A percentile compares a stretch with the other conserved stretches of the same genome.
Conservation (phyloP, 768 basidiomycete species). For the Crassisporium funariophilum region DNA sequence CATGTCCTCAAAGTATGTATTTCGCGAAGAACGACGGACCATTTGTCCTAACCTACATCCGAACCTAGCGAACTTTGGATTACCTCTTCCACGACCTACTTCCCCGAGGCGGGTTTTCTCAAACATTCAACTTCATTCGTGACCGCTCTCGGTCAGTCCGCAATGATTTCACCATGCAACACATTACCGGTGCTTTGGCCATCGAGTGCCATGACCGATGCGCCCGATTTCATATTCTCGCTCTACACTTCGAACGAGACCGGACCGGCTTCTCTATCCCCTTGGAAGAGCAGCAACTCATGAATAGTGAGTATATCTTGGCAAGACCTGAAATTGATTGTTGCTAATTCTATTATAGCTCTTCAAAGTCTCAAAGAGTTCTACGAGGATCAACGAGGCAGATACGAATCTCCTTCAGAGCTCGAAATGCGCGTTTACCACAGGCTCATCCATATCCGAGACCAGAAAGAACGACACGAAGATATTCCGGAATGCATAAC, state of each 20-base stretch:
- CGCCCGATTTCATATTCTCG: conserved; percentile 90
- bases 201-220: conserved; percentile 94
- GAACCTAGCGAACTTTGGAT: conserved; percentile 74
- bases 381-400: conserved; percentile 78
- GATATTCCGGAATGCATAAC: conserved; percentile 70
- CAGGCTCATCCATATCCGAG: conserved; percentile 87
- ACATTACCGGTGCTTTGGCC: conserved; percentile 70
- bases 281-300: conserved; percentile 86
- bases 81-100: conserved; percentile 90
- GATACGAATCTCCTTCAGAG: conserved; percentile 77
- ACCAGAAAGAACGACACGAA: conserved; percentile 76
- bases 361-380: conserved; percentile 92
- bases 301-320: conserved; percentile 69
- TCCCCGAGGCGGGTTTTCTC: conserved; percentile 64
- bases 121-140: conserved; percentile 81
- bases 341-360: conserved; percentile 46
- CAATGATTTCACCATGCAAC: conserved; percentile 95
- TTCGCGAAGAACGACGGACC: no score
- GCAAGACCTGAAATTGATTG: background rate
- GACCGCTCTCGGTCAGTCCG: conserved; percentile 90
- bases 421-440: conserved; percentile 97
- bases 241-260: conserved; percentile 68
- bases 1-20: conserved; percentile 74
- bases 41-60: conserved; percentile 8
- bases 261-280: conserved; percentile 57